These are phyloP conservation scores for Candida takata DNA, from an alignment of 805 yeast genomes.

Conservation along the genomic window DNA sequence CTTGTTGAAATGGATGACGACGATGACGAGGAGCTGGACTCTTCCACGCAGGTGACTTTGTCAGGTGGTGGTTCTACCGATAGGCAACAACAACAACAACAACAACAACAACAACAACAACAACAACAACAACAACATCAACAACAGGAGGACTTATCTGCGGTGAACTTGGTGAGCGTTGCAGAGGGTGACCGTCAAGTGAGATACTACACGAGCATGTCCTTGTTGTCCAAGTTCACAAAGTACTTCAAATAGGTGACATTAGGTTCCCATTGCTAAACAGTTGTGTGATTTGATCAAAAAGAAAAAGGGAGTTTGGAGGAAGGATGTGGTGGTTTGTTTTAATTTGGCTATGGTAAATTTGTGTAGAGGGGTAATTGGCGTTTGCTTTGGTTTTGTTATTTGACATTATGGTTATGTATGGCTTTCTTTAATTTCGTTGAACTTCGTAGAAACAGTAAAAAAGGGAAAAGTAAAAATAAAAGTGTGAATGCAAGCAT, in stretches of 20 bases:
- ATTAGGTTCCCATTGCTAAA: no score
- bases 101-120: no score
- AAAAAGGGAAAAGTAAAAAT: no score
- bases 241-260: slow-evolving; percentile 21
- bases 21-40: slow-evolving; percentile 12
- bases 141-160: no score
- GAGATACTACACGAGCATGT: slow-evolving; percentile 20
- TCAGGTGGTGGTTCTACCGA: slow-evolving; percentile 7
- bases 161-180: slow-evolving; percentile 8
- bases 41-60: slow-evolving; percentile 19
- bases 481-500: no score
- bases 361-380: neutral
- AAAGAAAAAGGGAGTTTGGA: no score
- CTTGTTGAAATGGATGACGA: slow-evolving; percentile 9
- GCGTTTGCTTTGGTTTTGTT: neutral
- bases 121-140: no score
- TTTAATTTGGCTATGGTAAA: no score
- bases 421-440: no score
- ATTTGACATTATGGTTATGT: neutral
- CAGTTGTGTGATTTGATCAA: no score
- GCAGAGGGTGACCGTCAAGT: slow-evolving; percentile 18
- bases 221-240: slow-evolving; percentile 20
- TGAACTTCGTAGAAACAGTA: no score
- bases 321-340: no score
- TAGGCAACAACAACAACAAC: neutral